Evolutionary conservation across 108 stramenopile genomes (phyloP).

Genomic region (Chaetoceros muelleri): DNA sequence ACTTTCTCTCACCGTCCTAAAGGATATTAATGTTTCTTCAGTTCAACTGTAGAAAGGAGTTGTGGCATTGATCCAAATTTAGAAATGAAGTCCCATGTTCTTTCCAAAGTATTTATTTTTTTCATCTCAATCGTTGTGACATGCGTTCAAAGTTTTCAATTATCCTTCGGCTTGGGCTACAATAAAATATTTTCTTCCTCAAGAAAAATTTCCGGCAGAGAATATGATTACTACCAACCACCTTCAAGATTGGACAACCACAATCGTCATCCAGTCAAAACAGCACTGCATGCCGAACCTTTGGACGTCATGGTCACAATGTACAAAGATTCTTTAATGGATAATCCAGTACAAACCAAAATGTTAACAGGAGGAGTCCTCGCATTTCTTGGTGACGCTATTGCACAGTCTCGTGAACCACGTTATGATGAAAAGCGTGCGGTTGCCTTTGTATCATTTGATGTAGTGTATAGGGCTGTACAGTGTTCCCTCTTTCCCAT

Average conservation of each 20-base stretch:
- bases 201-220: too few relatives aligned
- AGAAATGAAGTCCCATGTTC: too few relatives aligned
- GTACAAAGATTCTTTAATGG: conserved; percentile 19
- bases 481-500: conserved; percentile 29
- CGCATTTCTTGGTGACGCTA: conserved; percentile 34
- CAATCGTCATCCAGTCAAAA: not conserved
- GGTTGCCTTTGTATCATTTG: conserved; percentile 37
- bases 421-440: conserved; percentile 30
- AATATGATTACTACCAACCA: too few relatives aligned
- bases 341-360: conserved; percentile 21
- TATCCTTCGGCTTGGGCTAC: too few relatives aligned
- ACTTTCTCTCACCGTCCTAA: too few relatives aligned
- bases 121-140: too few relatives aligned
- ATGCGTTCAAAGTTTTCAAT: too few relatives aligned
- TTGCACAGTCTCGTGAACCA: conserved; percentile 24
- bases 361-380: conserved; percentile 18
- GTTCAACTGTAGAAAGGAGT: too few relatives aligned
- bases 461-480: conserved; percentile 29
- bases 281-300: conserved; percentile 4
- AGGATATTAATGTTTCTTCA: too few relatives aligned
- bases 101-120: too few relatives aligned
- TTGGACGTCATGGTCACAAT: conserved; percentile 24
- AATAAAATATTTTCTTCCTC: too few relatives aligned
- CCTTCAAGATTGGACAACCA: not conserved
- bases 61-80: too few relatives aligned